Evolutionary conservation across 129 eudicot species (phyloP).

Genomic region (Kitagawia praeruptora): DNA sequence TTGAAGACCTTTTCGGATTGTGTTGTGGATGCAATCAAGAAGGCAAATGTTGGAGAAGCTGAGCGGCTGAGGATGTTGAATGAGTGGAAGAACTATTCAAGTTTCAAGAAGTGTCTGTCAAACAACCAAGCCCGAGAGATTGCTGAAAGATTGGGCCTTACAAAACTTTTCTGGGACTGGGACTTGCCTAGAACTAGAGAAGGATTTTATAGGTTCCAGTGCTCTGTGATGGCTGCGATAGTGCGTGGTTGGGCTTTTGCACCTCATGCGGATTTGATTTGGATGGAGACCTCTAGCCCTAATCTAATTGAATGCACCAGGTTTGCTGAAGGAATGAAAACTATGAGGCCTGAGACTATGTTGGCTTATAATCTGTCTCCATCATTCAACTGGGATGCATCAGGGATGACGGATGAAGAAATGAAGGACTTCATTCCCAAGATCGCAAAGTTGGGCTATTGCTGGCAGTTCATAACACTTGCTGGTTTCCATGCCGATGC

Average conservation of each 20-base stretch:
- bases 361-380: slow-evolving; percentile 91
- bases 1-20: slow-evolving; percentile 74
- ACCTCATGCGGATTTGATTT: slow-evolving; percentile 52
- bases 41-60: slow-evolving; percentile 29
- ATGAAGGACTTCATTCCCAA: slow-evolving; percentile 86
- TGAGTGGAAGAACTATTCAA: slow-evolving; percentile 65
- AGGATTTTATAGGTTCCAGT: slow-evolving; percentile 84
- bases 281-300: slow-evolving; percentile 97
- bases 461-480: slow-evolving; percentile 95
- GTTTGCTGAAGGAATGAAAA: slow-evolving; percentile 69
- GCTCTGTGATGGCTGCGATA: slow-evolving; percentile 78
- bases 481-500: slow-evolving; percentile 96
- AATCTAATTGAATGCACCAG: slow-evolving; percentile 79
- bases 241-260: slow-evolving; percentile 97
- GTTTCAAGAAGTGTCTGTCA: slow-evolving; percentile 70
- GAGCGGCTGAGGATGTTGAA: slow-evolving; percentile 52
- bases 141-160: slow-evolving; percentile 51
- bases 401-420: slow-evolving; percentile 75
- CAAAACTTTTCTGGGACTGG: slow-evolving; percentile 84
- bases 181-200: slow-evolving; percentile 89
- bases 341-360: slow-evolving; percentile 62
- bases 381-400: slow-evolving; percentile 97
- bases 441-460: slow-evolving; percentile 76
- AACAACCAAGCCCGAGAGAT: slow-evolving; percentile 64
- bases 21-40: slow-evolving; percentile 53